Evolutionary conservation across 345 rosid species (phyloP), one percentile per base, ranked within the genome.

Genomic region (Trapa incisa): DNA sequence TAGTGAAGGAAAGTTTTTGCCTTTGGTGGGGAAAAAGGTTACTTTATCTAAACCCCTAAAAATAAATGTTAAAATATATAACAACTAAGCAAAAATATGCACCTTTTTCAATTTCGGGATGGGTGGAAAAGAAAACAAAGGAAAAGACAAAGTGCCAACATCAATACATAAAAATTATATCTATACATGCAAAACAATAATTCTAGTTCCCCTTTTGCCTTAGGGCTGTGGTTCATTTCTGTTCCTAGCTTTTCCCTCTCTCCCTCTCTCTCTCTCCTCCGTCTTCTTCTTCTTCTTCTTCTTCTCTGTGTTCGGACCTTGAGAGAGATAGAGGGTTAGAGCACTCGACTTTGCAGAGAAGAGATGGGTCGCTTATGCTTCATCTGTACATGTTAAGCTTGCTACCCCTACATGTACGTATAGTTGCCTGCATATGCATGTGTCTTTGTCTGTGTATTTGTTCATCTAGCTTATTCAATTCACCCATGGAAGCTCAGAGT

Each of bases 91-190:
- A 38, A 2, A 68, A 61, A 58, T 41, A 33, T 22, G 45, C 61
- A 32, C 36, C 12, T 45, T 45, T 33, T 67, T 53, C 37, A 13
- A 48, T 38, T 72, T 67, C 80, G 73, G 53, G 61, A 53, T 65
- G 43, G 67, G 72, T 16, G 70, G 74, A 76, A 77, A 22, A 22
- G 29, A 71, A 73, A 78, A 73, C 77, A 82, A 71, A 74, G 75
- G 86, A 85, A 86, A 85, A 80, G 91, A 86, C 87, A 90, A 85
- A 84, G 86, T 73, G 76, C 80, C 75, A 66, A 85, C 82, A 80
- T 76, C 86, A 86, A 80, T 74, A 12, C 35, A 43, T 48, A 72
- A 65, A 77, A 60, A 77, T 80, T 75, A 62, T 80, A 77, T 80
- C 82, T 82, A 80, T 75, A 75, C 61, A 42, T 13, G 11, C 2